Evolutionary conservation across 345 rosid species (phyloP).

Genomic region (Gossypium longicalyx): DNA sequence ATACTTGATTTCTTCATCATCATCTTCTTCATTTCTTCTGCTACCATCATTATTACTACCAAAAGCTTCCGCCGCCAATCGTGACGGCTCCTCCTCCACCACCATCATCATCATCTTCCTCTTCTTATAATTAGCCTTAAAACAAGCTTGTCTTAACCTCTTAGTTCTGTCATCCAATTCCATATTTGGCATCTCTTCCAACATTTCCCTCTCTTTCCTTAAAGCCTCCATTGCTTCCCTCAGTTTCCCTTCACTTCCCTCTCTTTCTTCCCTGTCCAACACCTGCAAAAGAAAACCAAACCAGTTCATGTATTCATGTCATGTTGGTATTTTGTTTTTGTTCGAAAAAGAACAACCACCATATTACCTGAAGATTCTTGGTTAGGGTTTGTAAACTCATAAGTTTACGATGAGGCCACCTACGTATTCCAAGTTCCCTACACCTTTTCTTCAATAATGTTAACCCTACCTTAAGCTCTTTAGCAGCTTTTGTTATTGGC

Average conservation of each 20-base stretch:
- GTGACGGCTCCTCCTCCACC: neutral
- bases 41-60: too few species aligned
- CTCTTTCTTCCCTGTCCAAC: conserved; percentile 26
- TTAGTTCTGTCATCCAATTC: conserved; percentile 53
- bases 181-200: conserved; percentile 60
- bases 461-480: conserved; percentile 53
- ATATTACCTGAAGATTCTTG: neutral
- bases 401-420: conserved; percentile 41
- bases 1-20: neutral
- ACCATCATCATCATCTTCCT: conserved; percentile 23
- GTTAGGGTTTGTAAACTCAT: conserved; percentile 48
- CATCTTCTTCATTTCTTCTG: neutral
- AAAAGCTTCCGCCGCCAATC: neutral
- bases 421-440: neutral
- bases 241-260: conserved; percentile 21
- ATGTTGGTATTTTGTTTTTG: neutral
- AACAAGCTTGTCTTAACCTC: conserved; percentile 73
- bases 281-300: conserved; percentile 21
- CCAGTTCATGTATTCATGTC: too few species aligned
- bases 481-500: conserved; percentile 65
- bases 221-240: conserved; percentile 41
- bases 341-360: neutral
- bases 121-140: conserved; percentile 76
- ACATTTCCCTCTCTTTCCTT: conserved; percentile 54
- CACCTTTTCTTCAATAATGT: conserved; percentile 56